Percentiles rank a stretch among this genome's conserved stretches.
Conservation (phyloP, 352 stramenopile genomes). For the Phytophthora megakarya region DNA sequence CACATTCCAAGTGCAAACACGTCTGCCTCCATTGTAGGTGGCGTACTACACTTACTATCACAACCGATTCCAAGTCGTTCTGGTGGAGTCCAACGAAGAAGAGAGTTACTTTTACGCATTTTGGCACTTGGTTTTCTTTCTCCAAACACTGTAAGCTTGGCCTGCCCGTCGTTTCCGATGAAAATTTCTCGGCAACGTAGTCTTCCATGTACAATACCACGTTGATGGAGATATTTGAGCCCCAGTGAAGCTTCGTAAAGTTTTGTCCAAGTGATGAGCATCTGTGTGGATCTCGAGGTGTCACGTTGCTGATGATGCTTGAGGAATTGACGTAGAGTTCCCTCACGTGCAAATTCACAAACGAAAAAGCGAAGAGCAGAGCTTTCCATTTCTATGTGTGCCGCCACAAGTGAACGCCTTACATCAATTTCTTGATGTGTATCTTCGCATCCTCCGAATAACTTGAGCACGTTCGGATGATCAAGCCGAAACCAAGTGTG, state of each 20-base stretch:
- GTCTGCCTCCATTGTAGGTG: constrained; percentile 13
- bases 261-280: constrained; percentile 16
- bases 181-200: constrained; percentile 21
- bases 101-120: neutral
- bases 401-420: too few species aligned
- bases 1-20: constrained; percentile 26
- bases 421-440: too few species aligned
- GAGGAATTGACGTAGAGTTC: too few species aligned
- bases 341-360: too few species aligned
- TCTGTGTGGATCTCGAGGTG: too few species aligned
- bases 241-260: constrained; percentile 23
- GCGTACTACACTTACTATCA: neutral
- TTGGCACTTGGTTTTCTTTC: neutral
- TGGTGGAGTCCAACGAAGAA: constrained; percentile 24
- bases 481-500: too few species aligned
- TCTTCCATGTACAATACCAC: constrained; percentile 19
- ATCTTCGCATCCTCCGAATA: too few species aligned
- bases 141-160: constrained; percentile 21
- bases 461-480: too few species aligned
- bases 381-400: too few species aligned
- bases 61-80: constrained; percentile 16
- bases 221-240: constrained; percentile 31
- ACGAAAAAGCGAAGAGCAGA: too few species aligned
- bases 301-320: too few species aligned
- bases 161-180: constrained; percentile 21